Percentiles rank a stretch among this genome's conserved stretches.
Conservation (phyloP, 345 rosid species). For the Tarenaya hassleriana region DNA sequence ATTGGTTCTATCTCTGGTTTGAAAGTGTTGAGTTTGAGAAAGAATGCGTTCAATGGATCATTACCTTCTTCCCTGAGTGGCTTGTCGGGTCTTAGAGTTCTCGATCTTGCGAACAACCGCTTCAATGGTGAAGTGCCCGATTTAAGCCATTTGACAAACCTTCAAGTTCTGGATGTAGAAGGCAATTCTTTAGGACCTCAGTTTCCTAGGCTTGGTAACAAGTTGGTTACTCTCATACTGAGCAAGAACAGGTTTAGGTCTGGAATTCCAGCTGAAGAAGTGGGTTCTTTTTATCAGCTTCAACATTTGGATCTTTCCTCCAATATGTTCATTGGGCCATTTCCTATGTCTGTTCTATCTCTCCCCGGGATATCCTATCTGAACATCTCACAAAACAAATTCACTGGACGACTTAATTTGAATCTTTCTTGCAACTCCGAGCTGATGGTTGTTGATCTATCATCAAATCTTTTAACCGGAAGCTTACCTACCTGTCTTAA, state of each 20-base stretch:
- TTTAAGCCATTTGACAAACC: constrained; percentile 58
- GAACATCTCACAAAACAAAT: constrained; percentile 65
- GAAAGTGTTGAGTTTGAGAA: constrained; percentile 70
- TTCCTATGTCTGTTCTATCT: constrained; percentile 49
- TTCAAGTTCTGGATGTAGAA: constrained; percentile 83
- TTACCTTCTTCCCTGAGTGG: constrained; percentile 58
- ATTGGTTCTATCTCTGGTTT: constrained; percentile 46
- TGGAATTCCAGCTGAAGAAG: constrained; percentile 48
- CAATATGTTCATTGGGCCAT: constrained; percentile 80
- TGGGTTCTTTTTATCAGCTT: constrained; percentile 66
- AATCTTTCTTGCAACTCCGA: constrained; percentile 62
- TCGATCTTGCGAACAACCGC: constrained; percentile 65
- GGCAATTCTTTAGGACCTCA: constrained; percentile 69
- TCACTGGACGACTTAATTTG: constrained; percentile 70
- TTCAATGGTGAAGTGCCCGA: constrained; percentile 69
- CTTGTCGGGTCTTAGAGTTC: constrained; percentile 72
- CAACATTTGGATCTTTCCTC: constrained; percentile 69
- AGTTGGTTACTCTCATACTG: constrained; percentile 59
- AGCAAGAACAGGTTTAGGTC: constrained; percentile 85
- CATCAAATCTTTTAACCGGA: constrained; percentile 83
- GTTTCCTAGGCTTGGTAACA: constrained; percentile 68
- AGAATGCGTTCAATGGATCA: constrained; percentile 65
- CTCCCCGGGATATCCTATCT: constrained; percentile 62
- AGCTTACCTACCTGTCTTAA: constrained; percentile 57
- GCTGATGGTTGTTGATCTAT: constrained; percentile 58